These are phyloP conservation scores for Marsdenia floribunda DNA, from an alignment of 257 asterid genomes.

Conservation along the genomic window DNA sequence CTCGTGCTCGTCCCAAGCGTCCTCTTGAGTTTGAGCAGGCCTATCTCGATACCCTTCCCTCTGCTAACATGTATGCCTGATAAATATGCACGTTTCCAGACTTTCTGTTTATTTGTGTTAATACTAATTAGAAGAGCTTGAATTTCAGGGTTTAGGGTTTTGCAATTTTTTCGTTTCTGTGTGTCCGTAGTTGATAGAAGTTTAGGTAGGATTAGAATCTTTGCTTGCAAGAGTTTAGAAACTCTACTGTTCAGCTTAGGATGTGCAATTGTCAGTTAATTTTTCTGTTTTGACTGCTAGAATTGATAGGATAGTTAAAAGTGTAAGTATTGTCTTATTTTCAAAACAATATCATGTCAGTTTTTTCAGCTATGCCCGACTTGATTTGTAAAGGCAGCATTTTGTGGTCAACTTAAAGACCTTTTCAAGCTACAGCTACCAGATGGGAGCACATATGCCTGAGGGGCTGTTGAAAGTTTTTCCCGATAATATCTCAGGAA, in stretches of 20 bases:
- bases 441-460: background rate
- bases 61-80: conserved; percentile 69
- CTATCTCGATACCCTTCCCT: conserved; percentile 84
- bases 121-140: background rate
- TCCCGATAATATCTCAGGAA: background rate
- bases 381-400: background rate
- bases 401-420: background rate
- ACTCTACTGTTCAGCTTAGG: background rate
- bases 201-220: background rate
- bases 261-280: background rate
- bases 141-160: conserved; percentile 30
- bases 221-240: background rate
- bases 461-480: background rate
- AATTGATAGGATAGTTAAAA: background rate
- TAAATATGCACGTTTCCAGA: background rate
- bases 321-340: background rate
- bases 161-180: background rate
- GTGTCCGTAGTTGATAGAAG: background rate
- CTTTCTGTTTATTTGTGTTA: background rate
- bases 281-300: background rate
- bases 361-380: background rate
- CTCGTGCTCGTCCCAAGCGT: conserved; percentile 57
- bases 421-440: background rate
- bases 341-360: background rate
- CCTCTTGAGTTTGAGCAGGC: conserved; percentile 93